These are phyloP conservation scores for Aspergillus uvarum DNA, from an alignment of 2,329 filamentous ascomycete species.

Conservation along the genomic window DNA sequence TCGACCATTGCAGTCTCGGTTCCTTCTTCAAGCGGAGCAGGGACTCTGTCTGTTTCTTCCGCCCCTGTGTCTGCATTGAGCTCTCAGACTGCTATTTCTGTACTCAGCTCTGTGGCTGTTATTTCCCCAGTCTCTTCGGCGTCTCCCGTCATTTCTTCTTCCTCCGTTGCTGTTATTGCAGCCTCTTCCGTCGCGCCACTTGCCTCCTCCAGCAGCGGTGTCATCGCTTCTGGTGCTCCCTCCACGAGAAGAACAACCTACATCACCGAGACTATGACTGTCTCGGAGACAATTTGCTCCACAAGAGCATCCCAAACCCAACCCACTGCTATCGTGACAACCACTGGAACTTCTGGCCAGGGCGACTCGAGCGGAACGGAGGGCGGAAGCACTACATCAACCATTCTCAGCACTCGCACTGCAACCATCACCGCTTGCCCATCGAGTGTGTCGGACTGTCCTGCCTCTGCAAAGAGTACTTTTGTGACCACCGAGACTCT, in stretches of 20 bases:
- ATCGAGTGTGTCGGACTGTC: neutral
- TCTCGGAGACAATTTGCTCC: neutral
- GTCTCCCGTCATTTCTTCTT: neutral
- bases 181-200: neutral
- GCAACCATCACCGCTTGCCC: neutral
- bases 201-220: neutral
- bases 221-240: neutral
- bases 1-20: neutral
- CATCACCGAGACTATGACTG: neutral
- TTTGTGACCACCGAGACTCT: neutral
- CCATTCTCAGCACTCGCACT: neutral
- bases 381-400: neutral
- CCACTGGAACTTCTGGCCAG: neutral
- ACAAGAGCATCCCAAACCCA: neutral
- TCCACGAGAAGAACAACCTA: neutral
- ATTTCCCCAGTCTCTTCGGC: neutral
- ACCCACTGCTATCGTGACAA: neutral
- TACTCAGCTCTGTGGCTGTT: neutral
- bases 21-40: neutral
- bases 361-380: neutral
- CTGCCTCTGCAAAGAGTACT: neutral
- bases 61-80: neutral
- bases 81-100: neutral
- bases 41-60: neutral
- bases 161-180: neutral